Conservation (phyloP, 2,329 filamentous ascomycete genomes). For the Lasiodiplodia sp. region DNA sequence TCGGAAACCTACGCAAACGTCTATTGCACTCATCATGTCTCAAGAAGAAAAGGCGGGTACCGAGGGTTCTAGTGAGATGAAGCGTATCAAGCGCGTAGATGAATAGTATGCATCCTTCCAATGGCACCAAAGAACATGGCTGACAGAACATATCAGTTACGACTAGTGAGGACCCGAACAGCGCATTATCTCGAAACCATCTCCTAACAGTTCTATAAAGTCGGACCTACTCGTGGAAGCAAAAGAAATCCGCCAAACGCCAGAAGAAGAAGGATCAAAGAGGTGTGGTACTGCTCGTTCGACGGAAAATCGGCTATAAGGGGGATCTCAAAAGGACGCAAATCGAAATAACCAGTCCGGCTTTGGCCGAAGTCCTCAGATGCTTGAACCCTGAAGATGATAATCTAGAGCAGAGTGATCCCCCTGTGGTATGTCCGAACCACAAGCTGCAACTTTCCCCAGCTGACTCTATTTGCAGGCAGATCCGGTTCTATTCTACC, state of each 20-base stretch:
- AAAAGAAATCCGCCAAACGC: not conserved
- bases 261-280: not conserved
- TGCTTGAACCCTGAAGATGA: not conserved
- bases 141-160: not conserved
- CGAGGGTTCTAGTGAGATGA: not conserved
- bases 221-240: not conserved
- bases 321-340: not conserved
- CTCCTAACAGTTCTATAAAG: not conserved
- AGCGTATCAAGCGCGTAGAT: constrained; percentile 16
- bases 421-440: not conserved
- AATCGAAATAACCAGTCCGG: not conserved
- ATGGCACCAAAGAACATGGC: not conserved
- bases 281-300: not conserved
- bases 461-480: not conserved
- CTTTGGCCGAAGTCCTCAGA: not conserved
- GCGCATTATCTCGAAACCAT: not conserved
- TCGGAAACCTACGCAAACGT: too few species aligned
- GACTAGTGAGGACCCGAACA: not conserved
- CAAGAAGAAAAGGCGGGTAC: not conserved
- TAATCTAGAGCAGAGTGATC: constrained; percentile 6
- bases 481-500: constrained; percentile 12
- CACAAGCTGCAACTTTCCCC: not conserved
- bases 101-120: not conserved
- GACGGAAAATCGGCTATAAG: not conserved
- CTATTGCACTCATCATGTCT: not conserved